These are phyloP conservation scores for Myrica gale DNA, from an alignment of 306 rosid genomes.

Conservation along the genomic window DNA sequence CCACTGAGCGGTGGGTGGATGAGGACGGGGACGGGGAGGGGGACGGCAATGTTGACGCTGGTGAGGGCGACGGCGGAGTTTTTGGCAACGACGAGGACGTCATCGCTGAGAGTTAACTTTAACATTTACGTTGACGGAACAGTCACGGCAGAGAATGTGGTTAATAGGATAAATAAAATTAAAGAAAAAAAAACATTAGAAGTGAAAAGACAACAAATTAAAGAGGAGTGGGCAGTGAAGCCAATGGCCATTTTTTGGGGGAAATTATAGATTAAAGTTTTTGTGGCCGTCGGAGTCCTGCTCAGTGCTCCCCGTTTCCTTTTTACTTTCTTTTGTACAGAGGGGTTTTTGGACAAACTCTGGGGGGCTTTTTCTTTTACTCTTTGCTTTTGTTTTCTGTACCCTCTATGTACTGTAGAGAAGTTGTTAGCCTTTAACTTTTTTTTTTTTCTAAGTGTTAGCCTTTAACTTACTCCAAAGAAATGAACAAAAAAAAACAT, in stretches of 20 bases:
- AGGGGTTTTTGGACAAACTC: slow-evolving; percentile 8
- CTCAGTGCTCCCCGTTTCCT: slow-evolving; percentile 1
- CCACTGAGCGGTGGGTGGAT: slow-evolving; percentile 65
- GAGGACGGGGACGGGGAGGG: slow-evolving; percentile 53
- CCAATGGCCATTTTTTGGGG: slow-evolving; percentile 31
- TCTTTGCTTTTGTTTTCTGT: not conserved
- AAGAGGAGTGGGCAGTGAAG: slow-evolving; percentile 18
- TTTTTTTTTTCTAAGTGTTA: no score
- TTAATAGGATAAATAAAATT: not conserved
- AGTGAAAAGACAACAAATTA: not conserved
- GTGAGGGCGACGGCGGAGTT: slow-evolving; percentile 33
- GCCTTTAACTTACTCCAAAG: not conserved
- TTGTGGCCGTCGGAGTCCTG: slow-evolving; percentile 28
- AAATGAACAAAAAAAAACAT: not conserved
- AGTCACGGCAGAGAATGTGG: slow-evolving; percentile 15
- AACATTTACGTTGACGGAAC: slow-evolving; percentile 20
- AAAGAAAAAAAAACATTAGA: not conserved
- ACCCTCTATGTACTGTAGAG: slow-evolving; percentile 26
- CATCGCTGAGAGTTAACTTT: slow-evolving; percentile 40
- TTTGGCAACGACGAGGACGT: slow-evolving; percentile 24
- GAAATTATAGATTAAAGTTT: slow-evolving; percentile 6
- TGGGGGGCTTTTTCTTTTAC: slow-evolving; percentile 9
- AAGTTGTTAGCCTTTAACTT: slow-evolving; percentile 20
- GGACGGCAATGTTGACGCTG: slow-evolving; percentile 35
- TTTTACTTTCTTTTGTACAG: slow-evolving; percentile 15